Conservation (phyloP, 768 basidiomycete species). For the Mycena epipterygia region DNA sequence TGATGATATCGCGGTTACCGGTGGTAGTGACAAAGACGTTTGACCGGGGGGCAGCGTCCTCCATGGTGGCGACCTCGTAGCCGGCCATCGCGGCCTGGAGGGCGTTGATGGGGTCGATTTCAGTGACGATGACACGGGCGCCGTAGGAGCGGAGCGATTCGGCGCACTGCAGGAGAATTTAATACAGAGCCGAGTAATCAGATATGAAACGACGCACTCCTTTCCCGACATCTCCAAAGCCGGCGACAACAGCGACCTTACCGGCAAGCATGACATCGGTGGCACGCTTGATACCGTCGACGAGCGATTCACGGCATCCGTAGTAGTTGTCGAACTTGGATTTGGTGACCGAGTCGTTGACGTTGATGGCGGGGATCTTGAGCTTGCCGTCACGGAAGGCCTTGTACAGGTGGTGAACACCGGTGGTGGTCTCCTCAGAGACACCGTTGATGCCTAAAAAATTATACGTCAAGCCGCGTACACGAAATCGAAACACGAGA, state of each 20-base stretch:
- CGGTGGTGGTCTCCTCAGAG: constrained; percentile 99
- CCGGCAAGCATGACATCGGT: constrained; percentile 99
- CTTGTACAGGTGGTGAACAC: constrained; percentile 99
- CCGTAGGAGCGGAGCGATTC: constrained; percentile 98
- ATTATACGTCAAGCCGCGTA: background rate
- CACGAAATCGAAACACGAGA: constrained; percentile 17
- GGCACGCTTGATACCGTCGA: constrained; percentile 99
- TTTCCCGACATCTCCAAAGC: constrained; percentile 99
- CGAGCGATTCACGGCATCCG: constrained; percentile 99
- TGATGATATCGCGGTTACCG: constrained; percentile 98
- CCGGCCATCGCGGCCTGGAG: constrained; percentile 99
- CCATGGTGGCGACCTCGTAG: constrained; percentile 99
- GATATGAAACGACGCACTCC: constrained; percentile 73
- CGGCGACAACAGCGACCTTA: constrained; percentile 98
- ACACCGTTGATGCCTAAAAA: constrained; percentile 86
- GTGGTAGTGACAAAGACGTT: constrained; percentile 99
- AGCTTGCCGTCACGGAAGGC: constrained; percentile 95
- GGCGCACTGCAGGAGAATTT: constrained; percentile 80
- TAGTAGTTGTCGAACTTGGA: constrained; percentile 99
- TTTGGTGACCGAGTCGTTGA: constrained; percentile 99
- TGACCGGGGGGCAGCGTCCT: constrained; percentile 89
- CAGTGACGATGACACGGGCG: constrained; percentile 94
- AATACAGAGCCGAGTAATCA: background rate
- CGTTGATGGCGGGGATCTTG: constrained; percentile 99
- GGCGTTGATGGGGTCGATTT: constrained; percentile 99